Percentiles rank a stretch among this genome's conserved stretches.
Conservation (phyloP, 352 stramenopile species). For the Pythium coloratum region DNA sequence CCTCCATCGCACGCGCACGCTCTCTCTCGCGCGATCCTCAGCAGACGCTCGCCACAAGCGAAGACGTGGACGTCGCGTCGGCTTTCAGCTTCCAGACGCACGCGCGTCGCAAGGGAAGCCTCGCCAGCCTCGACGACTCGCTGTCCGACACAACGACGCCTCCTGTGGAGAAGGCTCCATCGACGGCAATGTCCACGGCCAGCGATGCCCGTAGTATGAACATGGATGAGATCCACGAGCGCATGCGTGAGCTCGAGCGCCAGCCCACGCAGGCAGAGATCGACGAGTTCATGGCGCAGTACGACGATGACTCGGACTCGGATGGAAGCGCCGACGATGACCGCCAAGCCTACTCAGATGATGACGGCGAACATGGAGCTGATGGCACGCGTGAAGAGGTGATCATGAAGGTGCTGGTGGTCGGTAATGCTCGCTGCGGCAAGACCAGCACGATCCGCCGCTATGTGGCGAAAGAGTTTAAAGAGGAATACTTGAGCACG, state of each 20-base stretch:
- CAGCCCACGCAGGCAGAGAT: slow-evolving; percentile 60
- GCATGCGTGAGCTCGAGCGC: slow-evolving; percentile 49
- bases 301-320: slow-evolving; percentile 35
- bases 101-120: slow-evolving; percentile 7
- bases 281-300: slow-evolving; percentile 57
- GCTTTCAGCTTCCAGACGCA: slow-evolving; percentile 37
- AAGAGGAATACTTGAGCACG: slow-evolving; percentile 83
- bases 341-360: slow-evolving; percentile 6
- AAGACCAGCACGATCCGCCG: slow-evolving; percentile 86
- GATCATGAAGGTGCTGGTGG: slow-evolving; percentile 86
- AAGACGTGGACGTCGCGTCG: slow-evolving; percentile 35
- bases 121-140: slow-evolving; percentile 20
- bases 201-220: slow-evolving; percentile 26
- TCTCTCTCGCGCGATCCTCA: neutral
- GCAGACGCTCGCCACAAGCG: slow-evolving; percentile 13
- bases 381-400: slow-evolving; percentile 36
- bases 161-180: slow-evolving; percentile 5
- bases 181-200: neutral
- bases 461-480: slow-evolving; percentile 71
- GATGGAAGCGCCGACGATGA: slow-evolving; percentile 6
- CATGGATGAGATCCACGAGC: slow-evolving; percentile 52
- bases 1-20: slow-evolving; percentile 12
- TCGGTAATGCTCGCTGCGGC: slow-evolving; percentile 86
- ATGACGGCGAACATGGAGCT: slow-evolving; percentile 21
- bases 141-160: neutral